Evolutionary conservation across 768 basidiomycete species (phyloP).

Genomic region (Tylopilus vinaceipallidus): DNA sequence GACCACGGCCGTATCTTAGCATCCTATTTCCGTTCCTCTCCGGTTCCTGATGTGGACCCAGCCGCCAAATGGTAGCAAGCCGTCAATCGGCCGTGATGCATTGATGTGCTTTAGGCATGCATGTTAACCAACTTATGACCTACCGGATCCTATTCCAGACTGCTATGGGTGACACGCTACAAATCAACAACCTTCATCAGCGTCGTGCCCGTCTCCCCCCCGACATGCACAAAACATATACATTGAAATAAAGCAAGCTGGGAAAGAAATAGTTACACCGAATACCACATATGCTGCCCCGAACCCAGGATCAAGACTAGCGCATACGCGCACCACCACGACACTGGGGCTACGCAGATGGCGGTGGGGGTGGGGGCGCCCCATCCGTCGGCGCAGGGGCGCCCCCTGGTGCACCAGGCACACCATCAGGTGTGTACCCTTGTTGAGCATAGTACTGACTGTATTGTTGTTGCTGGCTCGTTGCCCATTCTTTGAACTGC

Average conservation of each 20-base stretch:
- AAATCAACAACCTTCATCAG: no score
- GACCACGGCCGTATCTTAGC: no score
- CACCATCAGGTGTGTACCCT: conserved; percentile 39
- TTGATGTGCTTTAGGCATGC: no score
- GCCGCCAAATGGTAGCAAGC: no score
- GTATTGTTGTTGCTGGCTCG: conserved; percentile 64
- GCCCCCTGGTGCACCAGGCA: conserved; percentile 16
- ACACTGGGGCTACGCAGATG: conserved; percentile 19
- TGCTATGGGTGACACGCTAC: no score
- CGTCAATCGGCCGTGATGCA: no score
- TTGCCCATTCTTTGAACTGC: conserved; percentile 81
- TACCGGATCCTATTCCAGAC: no score
- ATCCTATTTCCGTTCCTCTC: no score
- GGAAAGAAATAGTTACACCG: conserved; percentile 22
- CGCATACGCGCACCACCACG: neutral
- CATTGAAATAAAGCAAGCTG: conserved; percentile 34
- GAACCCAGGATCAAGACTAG: conserved; percentile 4
- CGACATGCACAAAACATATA: conserved; percentile 20
- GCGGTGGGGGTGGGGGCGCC: conserved; percentile 16
- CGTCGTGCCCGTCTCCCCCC: no score
- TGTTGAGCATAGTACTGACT: conserved; percentile 69
- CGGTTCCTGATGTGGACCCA: no score
- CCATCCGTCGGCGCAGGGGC: conserved; percentile 27
- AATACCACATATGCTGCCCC: neutral
- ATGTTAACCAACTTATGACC: no score